phyloP scores from a whole-genome alignment of 2,329 filamentous ascomycete species.

The Verticillium nonalfalfae region DNA sequence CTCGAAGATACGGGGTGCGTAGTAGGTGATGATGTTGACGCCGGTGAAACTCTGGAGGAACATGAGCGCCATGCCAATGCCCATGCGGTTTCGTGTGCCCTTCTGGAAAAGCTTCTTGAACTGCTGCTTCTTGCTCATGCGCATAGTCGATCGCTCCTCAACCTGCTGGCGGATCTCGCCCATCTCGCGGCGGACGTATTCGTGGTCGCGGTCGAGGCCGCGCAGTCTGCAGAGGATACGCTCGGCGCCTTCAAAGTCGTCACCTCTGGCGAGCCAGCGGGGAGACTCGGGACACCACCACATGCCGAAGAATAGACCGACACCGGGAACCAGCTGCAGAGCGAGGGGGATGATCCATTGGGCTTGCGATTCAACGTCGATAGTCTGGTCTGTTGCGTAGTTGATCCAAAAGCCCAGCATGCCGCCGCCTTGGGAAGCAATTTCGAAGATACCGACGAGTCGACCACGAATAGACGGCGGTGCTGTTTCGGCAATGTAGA shows the following conservation, averaged over 20 bases:
- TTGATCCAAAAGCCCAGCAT: slow-evolving; percentile 36
- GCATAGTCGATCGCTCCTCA: slow-evolving; percentile 31
- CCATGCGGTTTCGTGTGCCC: slow-evolving; percentile 33
- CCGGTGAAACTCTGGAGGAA: slow-evolving; percentile 31
- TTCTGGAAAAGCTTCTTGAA: slow-evolving; percentile 26
- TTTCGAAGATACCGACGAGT: slow-evolving; percentile 46
- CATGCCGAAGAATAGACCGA: slow-evolving; percentile 25
- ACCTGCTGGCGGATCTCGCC: slow-evolving; percentile 53
- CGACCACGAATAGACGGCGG: slow-evolving; percentile 45
- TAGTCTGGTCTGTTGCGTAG: slow-evolving; percentile 12
- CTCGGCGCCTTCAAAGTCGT: slow-evolving; percentile 30
- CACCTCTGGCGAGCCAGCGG: slow-evolving; percentile 25
- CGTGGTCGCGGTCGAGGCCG: slow-evolving; percentile 7
- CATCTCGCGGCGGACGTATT: slow-evolving; percentile 35
- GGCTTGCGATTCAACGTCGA: slow-evolving; percentile 6
- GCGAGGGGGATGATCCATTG: slow-evolving; percentile 36
- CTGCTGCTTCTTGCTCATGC: slow-evolving; percentile 19
- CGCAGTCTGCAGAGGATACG: slow-evolving; percentile 29
- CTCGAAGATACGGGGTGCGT: slow-evolving; percentile 30
- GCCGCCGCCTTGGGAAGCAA: slow-evolving; percentile 38
- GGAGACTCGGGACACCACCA: slow-evolving; percentile 31
- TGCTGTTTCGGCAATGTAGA: slow-evolving; percentile 34
- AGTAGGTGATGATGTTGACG: slow-evolving; percentile 57
- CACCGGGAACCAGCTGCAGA: slow-evolving; percentile 32
- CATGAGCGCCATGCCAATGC: slow-evolving; percentile 48